Evolutionary conservation across 768 basidiomycete species (phyloP).

Genomic region (Cystobasidiopsis lactophilus): DNA sequence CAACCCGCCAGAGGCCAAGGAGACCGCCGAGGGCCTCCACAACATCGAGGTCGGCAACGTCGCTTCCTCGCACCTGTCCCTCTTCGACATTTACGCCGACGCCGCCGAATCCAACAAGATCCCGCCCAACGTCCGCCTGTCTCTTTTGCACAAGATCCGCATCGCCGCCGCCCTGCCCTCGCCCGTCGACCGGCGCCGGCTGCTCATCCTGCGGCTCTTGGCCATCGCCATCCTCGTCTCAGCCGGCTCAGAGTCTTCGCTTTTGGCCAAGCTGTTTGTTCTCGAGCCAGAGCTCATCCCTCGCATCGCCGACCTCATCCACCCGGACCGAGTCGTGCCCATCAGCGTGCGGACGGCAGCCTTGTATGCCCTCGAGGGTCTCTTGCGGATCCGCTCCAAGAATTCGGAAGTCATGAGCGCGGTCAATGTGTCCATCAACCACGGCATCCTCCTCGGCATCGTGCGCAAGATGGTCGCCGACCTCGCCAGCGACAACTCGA

Average conservation of each 20-base stretch:
- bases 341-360: slow-evolving; percentile 59
- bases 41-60: slow-evolving; percentile 22
- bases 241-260: slow-evolving; percentile 12
- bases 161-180: slow-evolving; percentile 40
- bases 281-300: slow-evolving; percentile 82
- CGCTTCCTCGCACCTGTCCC: slow-evolving; percentile 38
- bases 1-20: slow-evolving; percentile 18
- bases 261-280: slow-evolving; percentile 37
- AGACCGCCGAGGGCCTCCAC: slow-evolving; percentile 20
- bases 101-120: slow-evolving; percentile 43
- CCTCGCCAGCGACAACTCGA: slow-evolving; percentile 25
- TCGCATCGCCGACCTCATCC: slow-evolving; percentile 72
- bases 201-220: slow-evolving; percentile 57
- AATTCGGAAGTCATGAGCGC: slow-evolving; percentile 70
- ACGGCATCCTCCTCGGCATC: slow-evolving; percentile 76
- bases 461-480: slow-evolving; percentile 60
- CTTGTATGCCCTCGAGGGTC: slow-evolving; percentile 69
- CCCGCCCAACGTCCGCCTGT: slow-evolving; percentile 64
- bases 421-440: slow-evolving; percentile 85
- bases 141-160: slow-evolving; percentile 66
- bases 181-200: slow-evolving; percentile 41
- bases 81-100: slow-evolving; percentile 60
- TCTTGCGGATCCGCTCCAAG: slow-evolving; percentile 61
- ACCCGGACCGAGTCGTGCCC: slow-evolving; percentile 47
- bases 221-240: slow-evolving; percentile 60